phyloP scores from a whole-genome alignment of 495 filamentous ascomycete genomes.

The Hamigera avellanea region DNA sequence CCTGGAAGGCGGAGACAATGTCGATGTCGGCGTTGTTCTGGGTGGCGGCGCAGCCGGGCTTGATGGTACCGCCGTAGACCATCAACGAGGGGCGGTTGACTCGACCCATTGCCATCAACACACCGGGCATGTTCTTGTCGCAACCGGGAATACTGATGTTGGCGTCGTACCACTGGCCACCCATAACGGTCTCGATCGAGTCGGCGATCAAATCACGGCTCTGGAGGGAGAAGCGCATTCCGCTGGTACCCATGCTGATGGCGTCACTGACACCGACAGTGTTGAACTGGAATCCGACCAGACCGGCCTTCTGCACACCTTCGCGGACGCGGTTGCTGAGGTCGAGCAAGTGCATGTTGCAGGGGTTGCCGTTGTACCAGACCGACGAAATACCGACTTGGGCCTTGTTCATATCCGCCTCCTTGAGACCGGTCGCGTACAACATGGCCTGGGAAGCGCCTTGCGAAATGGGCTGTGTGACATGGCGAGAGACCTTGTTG shows the following conservation, averaged over 20 bases:
- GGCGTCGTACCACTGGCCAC: constrained; percentile 97
- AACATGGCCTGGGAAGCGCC: constrained; percentile 98
- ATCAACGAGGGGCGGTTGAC: constrained; percentile 89
- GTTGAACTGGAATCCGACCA: constrained; percentile 90
- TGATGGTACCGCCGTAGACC: constrained; percentile 95
- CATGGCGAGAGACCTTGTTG: constrained; percentile 69
- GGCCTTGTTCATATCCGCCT: constrained; percentile 81
- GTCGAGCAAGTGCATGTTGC: constrained; percentile 96
- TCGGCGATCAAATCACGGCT: constrained; percentile 94
- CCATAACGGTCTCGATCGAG: constrained; percentile 97
- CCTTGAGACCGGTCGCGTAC: constrained; percentile 79
- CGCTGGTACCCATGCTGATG: constrained; percentile 47
- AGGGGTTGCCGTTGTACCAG: constrained; percentile 86
- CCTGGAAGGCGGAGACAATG: constrained; percentile 94
- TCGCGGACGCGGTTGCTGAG: constrained; percentile 73
- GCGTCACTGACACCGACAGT: constrained; percentile 81
- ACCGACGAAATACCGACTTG: constrained; percentile 95
- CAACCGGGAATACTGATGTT: constrained; percentile 98
- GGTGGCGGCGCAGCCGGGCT: constrained; percentile 69
- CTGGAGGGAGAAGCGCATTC: constrained; percentile 93
- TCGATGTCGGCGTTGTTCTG: constrained; percentile 71
- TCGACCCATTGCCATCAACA: constrained; percentile 93
- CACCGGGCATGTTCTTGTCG: constrained; percentile 99
- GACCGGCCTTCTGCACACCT: constrained; percentile 68
- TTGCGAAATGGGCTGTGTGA: constrained; percentile 95